Conservation (phyloP, 208 protist species). For the Leishmania turanica region DNA sequence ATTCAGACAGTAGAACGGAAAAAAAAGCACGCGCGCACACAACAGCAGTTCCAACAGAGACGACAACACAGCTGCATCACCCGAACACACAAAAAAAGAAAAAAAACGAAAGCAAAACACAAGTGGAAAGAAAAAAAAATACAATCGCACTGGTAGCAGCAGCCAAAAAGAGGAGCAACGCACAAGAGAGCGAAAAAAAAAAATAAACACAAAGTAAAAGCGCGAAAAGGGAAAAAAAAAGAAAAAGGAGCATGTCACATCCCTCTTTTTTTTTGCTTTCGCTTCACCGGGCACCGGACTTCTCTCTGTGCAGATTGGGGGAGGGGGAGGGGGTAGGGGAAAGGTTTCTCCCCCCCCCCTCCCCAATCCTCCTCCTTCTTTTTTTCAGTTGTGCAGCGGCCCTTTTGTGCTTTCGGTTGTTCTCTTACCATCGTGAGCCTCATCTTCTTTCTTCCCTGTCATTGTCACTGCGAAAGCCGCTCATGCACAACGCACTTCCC, state of each 20-base stretch:
- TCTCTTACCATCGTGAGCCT: not conserved
- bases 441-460: not conserved
- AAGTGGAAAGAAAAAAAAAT: conserved; percentile 5
- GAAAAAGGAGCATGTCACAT: not conserved
- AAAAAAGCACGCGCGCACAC: conserved; percentile 7
- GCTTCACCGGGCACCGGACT: not conserved
- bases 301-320: not conserved
- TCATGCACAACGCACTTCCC: not conserved
- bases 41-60: conserved; percentile 5
- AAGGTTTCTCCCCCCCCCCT: too few species aligned
- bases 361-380: not conserved
- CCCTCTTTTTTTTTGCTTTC: not conserved
- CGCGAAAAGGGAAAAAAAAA: not conserved
- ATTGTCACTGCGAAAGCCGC: not conserved
- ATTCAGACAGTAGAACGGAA: not conserved
- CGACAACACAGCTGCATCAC: not conserved
- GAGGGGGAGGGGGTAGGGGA: too few species aligned
- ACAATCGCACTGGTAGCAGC: conserved; percentile 5
- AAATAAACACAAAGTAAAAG: not conserved
- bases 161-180: conserved; percentile 20
- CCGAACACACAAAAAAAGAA: conserved; percentile 1
- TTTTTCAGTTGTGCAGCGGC: not conserved
- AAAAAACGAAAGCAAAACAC: conserved; percentile 12
- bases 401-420: not conserved
- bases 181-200: not conserved